Evolutionary conservation across 2,329 filamentous ascomycete species (phyloP).

Genomic region (Leptographium galeiforme): DNA sequence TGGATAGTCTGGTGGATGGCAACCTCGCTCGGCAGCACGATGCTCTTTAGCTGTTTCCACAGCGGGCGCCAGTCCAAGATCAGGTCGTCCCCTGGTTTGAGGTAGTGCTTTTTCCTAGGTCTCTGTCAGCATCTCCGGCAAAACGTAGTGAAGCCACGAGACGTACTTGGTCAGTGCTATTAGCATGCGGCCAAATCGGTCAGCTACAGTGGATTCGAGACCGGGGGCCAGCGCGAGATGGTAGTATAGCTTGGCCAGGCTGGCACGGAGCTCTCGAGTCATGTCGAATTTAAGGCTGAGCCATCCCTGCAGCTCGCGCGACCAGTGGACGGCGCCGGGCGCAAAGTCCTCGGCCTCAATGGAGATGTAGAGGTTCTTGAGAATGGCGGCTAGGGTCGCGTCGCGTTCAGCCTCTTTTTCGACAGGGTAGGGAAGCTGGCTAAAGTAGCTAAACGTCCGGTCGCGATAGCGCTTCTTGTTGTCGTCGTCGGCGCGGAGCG

Average conservation of each 20-base stretch:
- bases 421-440: constrained; percentile 75
- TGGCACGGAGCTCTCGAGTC: constrained; percentile 67
- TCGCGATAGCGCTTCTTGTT: constrained; percentile 60
- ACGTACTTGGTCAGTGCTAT: constrained; percentile 78
- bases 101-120: constrained; percentile 82
- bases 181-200: constrained; percentile 94
- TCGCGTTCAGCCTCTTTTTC: constrained; percentile 71
- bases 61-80: constrained; percentile 84
- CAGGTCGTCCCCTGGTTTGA: constrained; percentile 83
- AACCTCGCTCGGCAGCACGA: constrained; percentile 76
- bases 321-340: constrained; percentile 91
- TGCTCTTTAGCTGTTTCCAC: constrained; percentile 82
- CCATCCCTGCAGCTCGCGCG: constrained; percentile 89
- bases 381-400: constrained; percentile 68
- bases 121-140: not conserved
- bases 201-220: constrained; percentile 65
- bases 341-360: constrained; percentile 88
- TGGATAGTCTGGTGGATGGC: constrained; percentile 47
- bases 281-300: constrained; percentile 95
- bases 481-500: constrained; percentile 31
- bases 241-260: constrained; percentile 83
- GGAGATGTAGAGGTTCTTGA: constrained; percentile 87
- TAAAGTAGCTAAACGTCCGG: constrained; percentile 86
- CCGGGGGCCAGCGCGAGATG: constrained; percentile 85
- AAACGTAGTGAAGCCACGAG: not conserved